Conservation (phyloP, 75 land plant genomes). For the Chamaecyparis obtusa region DNA sequence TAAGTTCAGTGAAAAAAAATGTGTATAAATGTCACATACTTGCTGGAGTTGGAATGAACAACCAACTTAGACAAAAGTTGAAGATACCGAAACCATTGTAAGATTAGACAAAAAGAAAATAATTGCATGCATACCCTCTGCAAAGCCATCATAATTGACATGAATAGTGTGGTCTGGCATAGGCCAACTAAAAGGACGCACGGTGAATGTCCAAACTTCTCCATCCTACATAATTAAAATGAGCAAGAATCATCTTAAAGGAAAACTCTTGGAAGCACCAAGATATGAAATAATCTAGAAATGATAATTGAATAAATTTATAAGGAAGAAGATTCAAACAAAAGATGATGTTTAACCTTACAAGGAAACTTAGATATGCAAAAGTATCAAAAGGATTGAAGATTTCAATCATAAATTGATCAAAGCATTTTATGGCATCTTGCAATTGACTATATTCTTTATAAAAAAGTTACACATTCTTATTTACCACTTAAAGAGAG, state of each 20-base stretch:
- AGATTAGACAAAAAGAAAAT: background rate
- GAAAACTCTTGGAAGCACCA: background rate
- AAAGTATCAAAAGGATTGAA: background rate
- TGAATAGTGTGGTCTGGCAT: constrained; percentile 70
- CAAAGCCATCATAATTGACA: constrained; percentile 96
- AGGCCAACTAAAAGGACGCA: constrained; percentile 60
- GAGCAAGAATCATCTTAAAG: background rate
- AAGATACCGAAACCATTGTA: background rate
- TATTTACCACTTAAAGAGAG: background rate
- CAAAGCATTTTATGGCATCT: background rate
- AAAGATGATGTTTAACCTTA: background rate
- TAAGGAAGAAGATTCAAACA: background rate
- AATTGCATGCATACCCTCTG: constrained; percentile 66
- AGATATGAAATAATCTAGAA: background rate
- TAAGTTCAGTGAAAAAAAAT: background rate
- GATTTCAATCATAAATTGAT: background rate
- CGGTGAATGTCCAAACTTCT: constrained; percentile 91
- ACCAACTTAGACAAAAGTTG: background rate
- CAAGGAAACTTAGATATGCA: background rate
- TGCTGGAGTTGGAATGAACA: background rate
- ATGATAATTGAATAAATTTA: background rate
- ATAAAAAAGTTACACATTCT: background rate
- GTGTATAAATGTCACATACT: background rate
- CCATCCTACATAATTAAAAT: constrained; percentile 67
- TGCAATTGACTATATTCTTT: background rate